phyloP scores from a whole-genome alignment of 768 basidiomycete genomes.

The Pleurotus pulmonarius region DNA sequence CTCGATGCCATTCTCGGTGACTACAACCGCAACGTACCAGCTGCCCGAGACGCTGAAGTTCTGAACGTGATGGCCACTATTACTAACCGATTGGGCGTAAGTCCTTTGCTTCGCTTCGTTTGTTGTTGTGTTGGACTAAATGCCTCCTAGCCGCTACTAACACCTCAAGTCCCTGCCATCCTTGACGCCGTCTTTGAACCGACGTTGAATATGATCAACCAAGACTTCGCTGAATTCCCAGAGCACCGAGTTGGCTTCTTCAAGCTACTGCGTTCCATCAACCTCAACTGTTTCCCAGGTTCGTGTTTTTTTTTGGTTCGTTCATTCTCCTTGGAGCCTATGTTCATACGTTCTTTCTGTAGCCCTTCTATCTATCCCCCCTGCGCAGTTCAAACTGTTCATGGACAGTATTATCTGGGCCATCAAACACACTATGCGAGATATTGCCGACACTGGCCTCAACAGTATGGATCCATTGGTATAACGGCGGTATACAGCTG shows the following conservation, averaged over 20 bases:
- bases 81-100: constrained; percentile 80
- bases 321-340: not conserved
- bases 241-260: constrained; percentile 98
- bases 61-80: constrained; percentile 97
- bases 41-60: constrained; percentile 94
- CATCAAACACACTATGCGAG: constrained; percentile 99
- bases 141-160: constrained; percentile 64
- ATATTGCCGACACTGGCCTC: constrained; percentile 90
- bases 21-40: constrained; percentile 91
- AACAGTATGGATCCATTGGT: constrained; percentile 47
- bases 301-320: constrained; percentile 15
- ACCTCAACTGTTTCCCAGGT: constrained; percentile 95
- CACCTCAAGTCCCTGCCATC: constrained; percentile 91
- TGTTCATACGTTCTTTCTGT: constrained; percentile 6
- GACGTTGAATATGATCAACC: constrained; percentile 97
- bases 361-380: constrained; percentile 87
- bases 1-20: constrained; percentile 98
- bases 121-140: not conserved
- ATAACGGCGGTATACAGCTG: not conserved
- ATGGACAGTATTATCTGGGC: constrained; percentile 99
- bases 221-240: constrained; percentile 98
- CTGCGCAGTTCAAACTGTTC: constrained; percentile 91
- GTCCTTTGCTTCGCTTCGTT: constrained; percentile 24
- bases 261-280: constrained; percentile 90
- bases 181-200: constrained; percentile 97